Conservation (phyloP, 495 filamentous ascomycete species). For the Penicillium salamii region DNA sequence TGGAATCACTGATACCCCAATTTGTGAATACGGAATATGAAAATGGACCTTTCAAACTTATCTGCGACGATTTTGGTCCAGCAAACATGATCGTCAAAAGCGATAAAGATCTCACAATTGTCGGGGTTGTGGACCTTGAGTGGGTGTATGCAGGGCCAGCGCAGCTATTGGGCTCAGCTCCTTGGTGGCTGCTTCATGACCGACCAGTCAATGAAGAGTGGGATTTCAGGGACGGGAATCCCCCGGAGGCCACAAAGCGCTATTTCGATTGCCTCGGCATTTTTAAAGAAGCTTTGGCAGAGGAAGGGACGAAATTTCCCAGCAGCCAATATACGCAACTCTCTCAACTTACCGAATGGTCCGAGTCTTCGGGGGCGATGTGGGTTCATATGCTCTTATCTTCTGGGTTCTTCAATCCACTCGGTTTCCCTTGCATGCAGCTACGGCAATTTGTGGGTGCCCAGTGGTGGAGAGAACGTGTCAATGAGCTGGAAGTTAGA, state of each 20-base stretch:
- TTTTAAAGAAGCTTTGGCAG: not conserved
- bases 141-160: not conserved
- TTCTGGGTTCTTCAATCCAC: constrained; percentile 15
- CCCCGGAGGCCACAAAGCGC: not conserved
- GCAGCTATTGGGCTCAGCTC: not conserved
- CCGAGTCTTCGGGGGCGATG: constrained; percentile 6
- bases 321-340: not conserved
- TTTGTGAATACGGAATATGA: not conserved
- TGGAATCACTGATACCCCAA: not conserved
- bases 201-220: not conserved
- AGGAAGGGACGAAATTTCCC: not conserved
- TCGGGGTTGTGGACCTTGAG: not conserved
- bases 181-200: constrained; percentile 1
- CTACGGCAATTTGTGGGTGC: constrained; percentile 15
- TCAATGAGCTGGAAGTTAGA: constrained; percentile 8
- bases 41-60: not conserved
- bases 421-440: constrained; percentile 13
- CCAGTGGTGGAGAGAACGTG: constrained; percentile 11
- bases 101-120: not conserved
- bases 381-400: constrained; percentile 25
- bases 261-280: not conserved
- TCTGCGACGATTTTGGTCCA: not conserved
- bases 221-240: not conserved
- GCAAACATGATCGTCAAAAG: constrained; percentile 1
- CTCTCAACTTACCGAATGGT: no score